Percentiles rank a stretch among this genome's conserved stretches.
phyloP scores from a whole-genome alignment of 306 rosid species.

The Styphnolobium japonicum region DNA sequence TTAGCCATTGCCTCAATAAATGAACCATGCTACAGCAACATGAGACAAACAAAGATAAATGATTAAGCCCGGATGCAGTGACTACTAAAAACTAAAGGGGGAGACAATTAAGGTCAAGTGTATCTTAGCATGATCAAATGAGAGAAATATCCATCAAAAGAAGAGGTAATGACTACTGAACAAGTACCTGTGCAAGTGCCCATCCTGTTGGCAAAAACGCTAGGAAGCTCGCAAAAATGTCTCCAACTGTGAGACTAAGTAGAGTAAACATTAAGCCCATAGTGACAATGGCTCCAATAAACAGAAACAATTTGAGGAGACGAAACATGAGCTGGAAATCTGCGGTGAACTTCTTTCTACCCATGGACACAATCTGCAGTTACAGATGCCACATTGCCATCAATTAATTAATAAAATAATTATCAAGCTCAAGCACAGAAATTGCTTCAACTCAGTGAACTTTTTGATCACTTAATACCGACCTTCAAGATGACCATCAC shows the following conservation, averaged over 20 bases:
- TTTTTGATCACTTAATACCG: slow-evolving; percentile 20
- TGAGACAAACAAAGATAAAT: neutral
- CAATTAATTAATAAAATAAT: slow-evolving; percentile 23
- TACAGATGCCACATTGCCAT: slow-evolving; percentile 24
- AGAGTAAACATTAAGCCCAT: slow-evolving; percentile 59
- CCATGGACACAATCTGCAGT: slow-evolving; percentile 87
- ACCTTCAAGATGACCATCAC: slow-evolving; percentile 84
- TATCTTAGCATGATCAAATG: neutral
- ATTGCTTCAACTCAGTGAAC: slow-evolving; percentile 4
- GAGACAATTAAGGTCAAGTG: neutral
- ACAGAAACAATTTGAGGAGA: slow-evolving; percentile 72
- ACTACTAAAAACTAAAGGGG: neutral
- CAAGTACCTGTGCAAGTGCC: slow-evolving; percentile 81
- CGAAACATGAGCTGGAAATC: slow-evolving; percentile 99
- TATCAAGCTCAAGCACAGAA: neutral
- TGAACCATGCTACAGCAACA: neutral
- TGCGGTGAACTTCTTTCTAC: slow-evolving; percentile 89
- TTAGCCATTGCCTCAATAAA: neutral
- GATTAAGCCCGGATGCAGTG: neutral
- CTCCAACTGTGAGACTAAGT: slow-evolving; percentile 66
- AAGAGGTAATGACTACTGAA: neutral
- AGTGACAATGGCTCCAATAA: slow-evolving; percentile 56
- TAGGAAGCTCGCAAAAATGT: slow-evolving; percentile 74
- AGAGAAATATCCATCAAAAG: slow-evolving; percentile 6
- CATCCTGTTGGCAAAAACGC: slow-evolving; percentile 94